A percentile compares a stretch with the other conserved stretches of the same genome.
Conservation (phyloP, 257 asterid species). For the Vinca minor region DNA sequence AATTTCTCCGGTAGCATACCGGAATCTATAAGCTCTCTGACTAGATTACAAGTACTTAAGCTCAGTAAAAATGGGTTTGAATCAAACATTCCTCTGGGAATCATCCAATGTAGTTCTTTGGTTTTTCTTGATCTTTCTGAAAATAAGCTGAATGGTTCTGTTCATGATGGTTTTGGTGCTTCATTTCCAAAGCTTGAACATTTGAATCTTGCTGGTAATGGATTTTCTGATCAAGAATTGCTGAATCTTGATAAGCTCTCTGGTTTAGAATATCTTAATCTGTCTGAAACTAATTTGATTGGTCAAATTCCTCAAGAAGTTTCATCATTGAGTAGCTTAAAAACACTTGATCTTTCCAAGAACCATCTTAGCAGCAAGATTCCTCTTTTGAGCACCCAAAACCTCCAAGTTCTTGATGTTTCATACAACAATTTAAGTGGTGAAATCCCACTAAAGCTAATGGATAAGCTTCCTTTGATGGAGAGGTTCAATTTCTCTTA, state of each 20-base stretch:
- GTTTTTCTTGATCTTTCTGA: slow-evolving; percentile 56
- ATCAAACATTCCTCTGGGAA: slow-evolving; percentile 47
- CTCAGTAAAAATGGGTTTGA: slow-evolving; percentile 56
- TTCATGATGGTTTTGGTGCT: slow-evolving; percentile 54
- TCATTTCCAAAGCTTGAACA: slow-evolving; percentile 49
- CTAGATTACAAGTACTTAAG: slow-evolving; percentile 44
- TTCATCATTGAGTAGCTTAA: slow-evolving; percentile 40
- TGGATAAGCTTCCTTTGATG: slow-evolving; percentile 50
- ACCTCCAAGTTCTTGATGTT: slow-evolving; percentile 55
- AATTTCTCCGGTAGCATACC: slow-evolving; percentile 66
- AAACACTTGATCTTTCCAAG: slow-evolving; percentile 60
- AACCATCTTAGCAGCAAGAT: slow-evolving; percentile 53
- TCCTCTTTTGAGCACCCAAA: slow-evolving; percentile 40
- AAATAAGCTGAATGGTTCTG: slow-evolving; percentile 49
- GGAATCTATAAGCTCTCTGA: slow-evolving; percentile 62
- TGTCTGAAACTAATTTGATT: slow-evolving; percentile 59
- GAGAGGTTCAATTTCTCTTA: slow-evolving; percentile 73
- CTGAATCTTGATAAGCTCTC: slow-evolving; percentile 33
- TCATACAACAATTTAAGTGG: slow-evolving; percentile 79
- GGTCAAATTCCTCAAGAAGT: slow-evolving; percentile 54
- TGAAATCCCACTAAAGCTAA: slow-evolving; percentile 52
- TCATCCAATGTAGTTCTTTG: slow-evolving; percentile 49
- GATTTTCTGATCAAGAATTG: slow-evolving; percentile 52
- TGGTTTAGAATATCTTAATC: slow-evolving; percentile 62
- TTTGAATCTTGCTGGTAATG: slow-evolving; percentile 61